phyloP scores from a whole-genome alignment of 805 yeast species.

The Saturnispora zaruensis region DNA sequence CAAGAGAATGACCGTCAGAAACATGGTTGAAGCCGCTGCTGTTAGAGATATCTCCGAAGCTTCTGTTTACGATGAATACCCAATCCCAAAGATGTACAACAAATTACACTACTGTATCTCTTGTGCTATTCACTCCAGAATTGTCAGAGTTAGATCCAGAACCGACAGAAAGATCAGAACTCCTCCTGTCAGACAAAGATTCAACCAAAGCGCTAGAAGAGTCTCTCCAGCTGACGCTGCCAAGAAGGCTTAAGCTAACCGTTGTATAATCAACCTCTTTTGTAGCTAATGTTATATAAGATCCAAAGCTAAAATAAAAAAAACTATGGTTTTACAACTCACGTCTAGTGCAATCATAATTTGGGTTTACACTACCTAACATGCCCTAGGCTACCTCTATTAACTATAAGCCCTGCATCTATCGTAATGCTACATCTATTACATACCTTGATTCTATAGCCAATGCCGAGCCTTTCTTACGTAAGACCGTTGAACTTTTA shows the following conservation, averaged over 20 bases:
- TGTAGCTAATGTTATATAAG: constrained; percentile 2
- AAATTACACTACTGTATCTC: constrained; percentile 99
- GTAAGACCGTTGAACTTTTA: neutral
- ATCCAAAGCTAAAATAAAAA: neutral
- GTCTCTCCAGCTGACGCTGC: constrained; percentile 98
- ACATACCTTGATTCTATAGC: neutral
- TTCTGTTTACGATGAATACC: constrained; percentile 98
- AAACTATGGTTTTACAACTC: neutral
- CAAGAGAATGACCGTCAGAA: constrained; percentile 99
- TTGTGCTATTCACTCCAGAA: constrained; percentile 99
- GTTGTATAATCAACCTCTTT: constrained; percentile 1
- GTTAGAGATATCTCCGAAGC: constrained; percentile 99
- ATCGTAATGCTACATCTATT: too few species aligned
- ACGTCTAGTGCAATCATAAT: too few species aligned
- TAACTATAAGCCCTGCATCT: too few species aligned
- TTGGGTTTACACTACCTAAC: too few species aligned
- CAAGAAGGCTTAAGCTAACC: constrained; percentile 58
- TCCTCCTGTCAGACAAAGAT: constrained; percentile 99
- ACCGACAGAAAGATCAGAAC: constrained; percentile 97
- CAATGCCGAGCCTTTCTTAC: neutral
- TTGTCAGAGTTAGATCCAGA: constrained; percentile 99
- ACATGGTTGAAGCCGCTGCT: constrained; percentile 99
- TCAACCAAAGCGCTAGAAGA: constrained; percentile 82
- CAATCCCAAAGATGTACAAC: constrained; percentile 98
- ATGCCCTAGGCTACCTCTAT: too few species aligned